Evolutionary conservation across 805 yeast genomes (phyloP), one percentile per base, ranked within the genome.

Genomic region (Candida boidinii): DNA sequence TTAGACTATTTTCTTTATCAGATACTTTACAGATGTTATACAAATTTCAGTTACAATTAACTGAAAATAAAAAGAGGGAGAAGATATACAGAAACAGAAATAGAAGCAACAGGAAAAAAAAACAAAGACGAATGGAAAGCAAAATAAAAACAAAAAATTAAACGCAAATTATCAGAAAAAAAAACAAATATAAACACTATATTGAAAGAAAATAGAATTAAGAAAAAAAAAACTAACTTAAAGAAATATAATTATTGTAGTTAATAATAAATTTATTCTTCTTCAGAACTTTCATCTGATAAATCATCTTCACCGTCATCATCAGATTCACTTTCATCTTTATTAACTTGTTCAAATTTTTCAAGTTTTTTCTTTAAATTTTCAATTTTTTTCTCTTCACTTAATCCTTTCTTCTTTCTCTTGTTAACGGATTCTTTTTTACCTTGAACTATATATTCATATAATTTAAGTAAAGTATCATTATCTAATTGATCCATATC

Each of bases 401-500:
- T 63, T 48, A 75, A 54, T 21, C 73, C 74, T 57, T 70, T 71
- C 40, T 70, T 64, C 53, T 30, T 47, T 42, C 43, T 51, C 45
- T 43, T 52, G 56, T 51, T 63, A 65, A 56, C 66, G 64, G 52
- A 17, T 43, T 57, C 64, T 45, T 54, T 60, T 46, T 64, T 60
- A 40, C 61, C 63, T 36, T 57, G 57, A 39, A 80, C 83, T 44
- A 92, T 86, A 46, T 80, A 83, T 54, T 81, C 79, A 67, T 87
- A 90, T 41, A 92, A 65, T 50, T 84, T 83, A 53, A 84, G 61
- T 34, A 90, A 70, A 2, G 96, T 88, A 26, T 73, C 64, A 43
- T 85, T 86, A 48, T 85, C 95, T 45, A 92, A 69, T 58, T 81
- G 81, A 54, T 92, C 96, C 78, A 92, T 82, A 58, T 92, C 98